Evolutionary conservation across 176 grass and related monocot species (phyloP).

Genomic region (Oryza rufipogon): DNA sequence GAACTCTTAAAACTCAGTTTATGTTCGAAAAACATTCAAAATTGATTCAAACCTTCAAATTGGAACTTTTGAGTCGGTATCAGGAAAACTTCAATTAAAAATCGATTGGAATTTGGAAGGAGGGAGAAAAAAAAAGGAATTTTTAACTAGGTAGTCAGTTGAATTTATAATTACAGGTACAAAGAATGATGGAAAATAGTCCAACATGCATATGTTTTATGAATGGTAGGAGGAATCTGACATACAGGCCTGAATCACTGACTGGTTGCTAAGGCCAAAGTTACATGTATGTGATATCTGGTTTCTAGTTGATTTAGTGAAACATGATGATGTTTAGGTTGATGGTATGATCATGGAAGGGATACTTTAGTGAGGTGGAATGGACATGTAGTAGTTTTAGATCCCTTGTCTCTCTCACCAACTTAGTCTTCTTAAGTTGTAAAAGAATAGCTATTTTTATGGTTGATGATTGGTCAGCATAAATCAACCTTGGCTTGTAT

Average conservation of each 20-base stretch:
- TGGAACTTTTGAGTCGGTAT: neutral
- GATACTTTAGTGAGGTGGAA: neutral
- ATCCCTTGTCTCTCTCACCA: neutral
- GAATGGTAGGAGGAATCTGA: neutral
- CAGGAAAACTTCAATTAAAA: neutral
- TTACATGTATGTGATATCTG: neutral
- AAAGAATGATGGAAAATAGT: neutral
- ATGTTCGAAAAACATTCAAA: no score
- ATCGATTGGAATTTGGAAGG: neutral
- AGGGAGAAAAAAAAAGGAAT: neutral
- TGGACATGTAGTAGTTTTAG: neutral
- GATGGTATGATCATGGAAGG: neutral
- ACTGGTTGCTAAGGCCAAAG: neutral
- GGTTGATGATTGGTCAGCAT: constrained; percentile 2
- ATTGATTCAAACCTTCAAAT: neutral
- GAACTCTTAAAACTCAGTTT: no score
- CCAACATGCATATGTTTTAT: neutral
- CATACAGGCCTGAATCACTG: neutral
- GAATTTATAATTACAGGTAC: neutral
- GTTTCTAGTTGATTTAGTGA: neutral
- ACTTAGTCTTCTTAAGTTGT: neutral
- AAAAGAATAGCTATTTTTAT: constrained; percentile 2
- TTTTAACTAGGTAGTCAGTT: neutral
- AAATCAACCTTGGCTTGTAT: constrained; percentile 3
- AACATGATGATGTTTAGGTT: neutral